Base-by-base conservation (phyloP, 202 grass and related monocot genomes). In the Dendrocalamus latiflorus region DNA sequence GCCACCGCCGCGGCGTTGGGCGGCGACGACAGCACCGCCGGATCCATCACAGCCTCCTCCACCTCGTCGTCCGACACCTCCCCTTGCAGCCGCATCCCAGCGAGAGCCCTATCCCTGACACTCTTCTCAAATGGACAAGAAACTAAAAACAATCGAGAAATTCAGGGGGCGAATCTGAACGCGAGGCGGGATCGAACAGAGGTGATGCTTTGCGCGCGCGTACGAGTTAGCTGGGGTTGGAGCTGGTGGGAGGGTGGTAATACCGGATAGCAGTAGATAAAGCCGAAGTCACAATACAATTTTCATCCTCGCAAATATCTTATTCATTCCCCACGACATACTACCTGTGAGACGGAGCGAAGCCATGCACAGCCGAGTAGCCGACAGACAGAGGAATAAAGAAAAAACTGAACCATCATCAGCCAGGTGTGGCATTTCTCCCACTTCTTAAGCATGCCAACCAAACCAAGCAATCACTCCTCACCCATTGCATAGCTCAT, bases 51-150 rank as follows among this genome's bases (percentile, higher is more conserved):
- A 0, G 14, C 70, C 9, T 59, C 53, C 75, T 83, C 83, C 68
- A 87, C 87, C 58, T 74, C 64, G 72, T 86, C 86, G 36, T 42
- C 81, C 18, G 58, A 56, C 41, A 85, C 54, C 36, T 90, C 90
- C 24, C 87, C 90, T 49, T 84, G 78, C 69, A 92, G 28, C 72
- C 85, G 81, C 90, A 90, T 92, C 58, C 73, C 78, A 15, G 65
- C 50, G n/a, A n/a, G 42, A 84, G 34, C 68, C 68, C 54, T 61
- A 36, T 4, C 51, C 59, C 63, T 24, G 28, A 36, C 76, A 39
- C 42, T 20, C 70, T 26, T 43, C 25, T n/a, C 85, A n/a, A 77
- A 82, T 24, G 56, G 41, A 6, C 72, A 70, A 63, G 28, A 28
- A 69, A 77, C 37, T 1, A 21, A 42, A 82, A 66, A n/a, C 54